A percentile compares a stretch with the other conserved stretches of the same genome.
These are phyloP conservation scores for Paramecium bursaria DNA, from an alignment of 73 alveolate species.

Conservation along the genomic window DNA sequence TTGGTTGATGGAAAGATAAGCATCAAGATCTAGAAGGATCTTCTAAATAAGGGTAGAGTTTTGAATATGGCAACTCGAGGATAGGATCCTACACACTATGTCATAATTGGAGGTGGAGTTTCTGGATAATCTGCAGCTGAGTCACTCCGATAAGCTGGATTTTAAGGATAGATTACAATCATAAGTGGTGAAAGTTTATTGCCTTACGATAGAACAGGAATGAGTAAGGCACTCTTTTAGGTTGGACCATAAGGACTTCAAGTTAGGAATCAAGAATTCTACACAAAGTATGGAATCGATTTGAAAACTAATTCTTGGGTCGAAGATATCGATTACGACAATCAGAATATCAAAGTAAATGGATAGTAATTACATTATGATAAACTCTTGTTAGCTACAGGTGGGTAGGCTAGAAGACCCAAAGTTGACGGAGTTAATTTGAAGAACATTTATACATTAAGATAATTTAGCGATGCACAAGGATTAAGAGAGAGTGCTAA, in stretches of 20 bases:
- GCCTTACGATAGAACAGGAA: slow-evolving; percentile 89
- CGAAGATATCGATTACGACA: slow-evolving; percentile 68
- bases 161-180: slow-evolving; percentile 84
- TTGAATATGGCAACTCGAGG: slow-evolving; percentile 85
- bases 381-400: slow-evolving; percentile 88
- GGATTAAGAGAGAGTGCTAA: slow-evolving; percentile 71
- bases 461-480: slow-evolving; percentile 76
- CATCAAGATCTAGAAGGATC: slow-evolving; percentile 77
- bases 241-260: slow-evolving; percentile 63
- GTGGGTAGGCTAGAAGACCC: slow-evolving; percentile 78
- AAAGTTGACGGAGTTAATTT: slow-evolving; percentile 75
- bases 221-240: slow-evolving; percentile 73
- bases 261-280: slow-evolving; percentile 71
- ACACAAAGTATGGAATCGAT: slow-evolving; percentile 77
- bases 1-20: slow-evolving; percentile 78
- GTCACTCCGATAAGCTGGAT: slow-evolving; percentile 86
- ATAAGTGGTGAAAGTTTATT: slow-evolving; percentile 78
- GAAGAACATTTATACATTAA: slow-evolving; percentile 75
- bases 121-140: slow-evolving; percentile 95
- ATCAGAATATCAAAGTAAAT: slow-evolving; percentile 66
- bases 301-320: slow-evolving; percentile 65
- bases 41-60: slow-evolving; percentile 64
- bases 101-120: slow-evolving; percentile 95
- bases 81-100: slow-evolving; percentile 76
- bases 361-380: slow-evolving; percentile 75